Evolutionary conservation across 148 eudicot species (phyloP), one percentile per base, ranked within the genome.

Genomic region (Persicaria maculosa): DNA sequence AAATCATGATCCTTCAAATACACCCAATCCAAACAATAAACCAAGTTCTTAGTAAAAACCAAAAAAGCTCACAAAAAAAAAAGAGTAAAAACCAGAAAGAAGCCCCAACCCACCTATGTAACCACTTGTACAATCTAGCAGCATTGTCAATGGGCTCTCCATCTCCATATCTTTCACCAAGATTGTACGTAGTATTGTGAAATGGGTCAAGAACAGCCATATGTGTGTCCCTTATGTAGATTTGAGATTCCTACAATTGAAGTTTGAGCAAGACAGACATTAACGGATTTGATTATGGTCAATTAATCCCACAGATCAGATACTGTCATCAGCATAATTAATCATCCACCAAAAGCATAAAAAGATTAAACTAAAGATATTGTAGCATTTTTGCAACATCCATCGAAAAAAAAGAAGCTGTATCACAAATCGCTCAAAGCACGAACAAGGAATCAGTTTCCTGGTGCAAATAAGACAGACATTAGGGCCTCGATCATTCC

Each of bases 101-200:
- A 54, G 20, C 14, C 16, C 17, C 22, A 44, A 22, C 44, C 62
- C 45, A 90, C 97, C 97, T 94, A 96, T 0, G 74, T 50, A 95
- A 95, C 98, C 98, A 95, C 81, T 92, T 95, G 77, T 88, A 89
- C 75, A 95, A 95, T 76, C 97, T 90, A 1, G 97, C 98, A 16
- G 97, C 93, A 85, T 95, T 95, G 74, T 95, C 97, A 5, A 97
- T 95, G 22, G 98, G 98, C 84, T 95, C 98, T 46, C 98, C 98
- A 76, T 95, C 98, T 81, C 98, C 98, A 78, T 95, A 95, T 48
- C 98, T 94, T 22, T 22, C 0, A 22, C 22, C 22, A 22, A 22
- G 22, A 22, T 22, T 22, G 79, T 80, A 81, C 71, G n/a, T n/a
- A n/a, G 22, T 22, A 22, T 22, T 22, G 22, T 22, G 22, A 0